phyloP scores from a whole-genome alignment of 805 yeast genomes.

The Wickerhamiella azymoides region DNA sequence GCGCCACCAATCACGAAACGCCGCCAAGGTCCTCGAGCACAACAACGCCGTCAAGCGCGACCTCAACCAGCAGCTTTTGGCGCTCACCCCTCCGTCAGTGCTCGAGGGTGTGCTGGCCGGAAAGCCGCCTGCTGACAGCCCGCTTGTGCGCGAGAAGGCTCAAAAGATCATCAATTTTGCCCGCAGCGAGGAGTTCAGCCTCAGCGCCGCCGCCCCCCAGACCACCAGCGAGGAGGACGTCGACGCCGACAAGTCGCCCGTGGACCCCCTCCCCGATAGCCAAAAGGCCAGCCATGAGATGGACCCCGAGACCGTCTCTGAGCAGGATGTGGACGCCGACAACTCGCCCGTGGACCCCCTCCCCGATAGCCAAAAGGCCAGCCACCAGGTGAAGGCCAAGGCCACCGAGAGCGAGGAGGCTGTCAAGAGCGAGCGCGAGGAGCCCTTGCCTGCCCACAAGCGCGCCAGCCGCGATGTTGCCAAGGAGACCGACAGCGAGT shows the following conservation, averaged over 20 bases:
- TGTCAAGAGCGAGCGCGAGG: neutral
- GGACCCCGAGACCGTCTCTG: neutral
- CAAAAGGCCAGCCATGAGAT: neutral
- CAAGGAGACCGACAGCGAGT: neutral
- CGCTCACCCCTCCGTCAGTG: slow-evolving; percentile 24
- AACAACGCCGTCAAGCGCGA: slow-evolving; percentile 30
- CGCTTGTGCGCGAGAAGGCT: neutral
- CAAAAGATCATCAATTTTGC: slow-evolving; percentile 7
- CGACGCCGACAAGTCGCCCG: slow-evolving; percentile 5
- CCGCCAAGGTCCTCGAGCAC: slow-evolving; percentile 29
- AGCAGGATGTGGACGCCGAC: slow-evolving; percentile 6
- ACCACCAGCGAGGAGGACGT: slow-evolving; percentile 4
- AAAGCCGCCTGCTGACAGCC: neutral
- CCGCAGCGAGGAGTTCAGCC: neutral
- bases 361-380: neutral
- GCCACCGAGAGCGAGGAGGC: neutral
- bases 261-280: slow-evolving; percentile 3
- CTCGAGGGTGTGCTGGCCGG: slow-evolving; percentile 20
- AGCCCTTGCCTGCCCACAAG: slow-evolving; percentile 1
- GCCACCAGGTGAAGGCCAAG: neutral
- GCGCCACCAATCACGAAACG: slow-evolving; percentile 9
- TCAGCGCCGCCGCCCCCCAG: neutral
- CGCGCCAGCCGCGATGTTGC: neutral
- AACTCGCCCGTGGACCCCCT: slow-evolving; percentile 6
- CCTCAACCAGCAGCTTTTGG: slow-evolving; percentile 28